Conservation (phyloP, 2,329 filamentous ascomycete genomes). For the Claviceps fusiformis region DNA sequence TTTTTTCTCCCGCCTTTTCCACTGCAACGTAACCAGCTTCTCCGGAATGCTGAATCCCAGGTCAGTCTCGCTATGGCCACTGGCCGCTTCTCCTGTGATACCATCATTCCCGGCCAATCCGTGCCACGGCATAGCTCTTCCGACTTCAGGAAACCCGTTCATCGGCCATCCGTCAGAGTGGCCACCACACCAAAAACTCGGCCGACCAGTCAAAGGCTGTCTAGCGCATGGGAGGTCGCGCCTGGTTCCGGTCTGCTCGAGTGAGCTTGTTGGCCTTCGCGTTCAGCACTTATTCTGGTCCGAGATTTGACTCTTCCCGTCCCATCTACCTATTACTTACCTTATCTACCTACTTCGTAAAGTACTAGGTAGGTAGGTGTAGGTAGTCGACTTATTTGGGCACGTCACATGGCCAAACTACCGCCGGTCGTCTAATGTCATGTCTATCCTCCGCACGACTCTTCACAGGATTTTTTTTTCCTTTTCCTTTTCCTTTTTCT, state of each 20-base stretch:
- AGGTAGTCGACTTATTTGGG: neutral
- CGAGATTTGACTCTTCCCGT: neutral
- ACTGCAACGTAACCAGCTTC: constrained; percentile 1
- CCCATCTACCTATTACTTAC: neutral
- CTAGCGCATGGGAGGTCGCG: neutral
- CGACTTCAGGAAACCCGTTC: constrained; percentile 4
- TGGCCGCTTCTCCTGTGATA: constrained; percentile 5
- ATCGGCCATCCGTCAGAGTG: constrained; percentile 6
- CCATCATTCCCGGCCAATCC: neutral
- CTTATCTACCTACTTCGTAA: too few relatives aligned
- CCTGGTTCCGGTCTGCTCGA: neutral
- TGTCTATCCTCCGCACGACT: neutral
- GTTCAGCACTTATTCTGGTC: too few relatives aligned
- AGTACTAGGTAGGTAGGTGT: too few relatives aligned
- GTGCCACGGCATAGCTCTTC: constrained; percentile 4
- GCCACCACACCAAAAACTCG: neutral
- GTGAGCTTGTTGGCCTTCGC: neutral
- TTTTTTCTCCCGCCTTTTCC: neutral
- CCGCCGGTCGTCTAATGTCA: neutral
- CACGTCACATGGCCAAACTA: neutral
- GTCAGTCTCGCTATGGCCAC: constrained; percentile 6
- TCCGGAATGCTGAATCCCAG: constrained; percentile 1
- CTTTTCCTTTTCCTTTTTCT: too few relatives aligned
- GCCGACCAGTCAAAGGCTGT: neutral
- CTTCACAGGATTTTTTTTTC: neutral